phyloP scores from a whole-genome alignment of 805 yeast species.

The Lipomyces yamadae region DNA sequence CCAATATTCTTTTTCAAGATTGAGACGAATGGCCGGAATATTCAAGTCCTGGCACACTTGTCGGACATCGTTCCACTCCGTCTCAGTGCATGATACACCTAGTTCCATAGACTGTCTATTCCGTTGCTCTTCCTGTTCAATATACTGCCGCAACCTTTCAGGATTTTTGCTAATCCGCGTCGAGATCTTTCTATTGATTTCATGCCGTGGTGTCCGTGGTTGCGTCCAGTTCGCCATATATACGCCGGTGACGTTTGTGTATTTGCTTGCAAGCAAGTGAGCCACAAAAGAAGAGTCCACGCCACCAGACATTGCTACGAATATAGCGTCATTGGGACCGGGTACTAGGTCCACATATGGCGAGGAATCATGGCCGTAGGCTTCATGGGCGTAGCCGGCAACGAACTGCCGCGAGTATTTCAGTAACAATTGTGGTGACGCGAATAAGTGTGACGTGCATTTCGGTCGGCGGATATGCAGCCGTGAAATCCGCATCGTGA shows the following conservation, averaged over 20 bases:
- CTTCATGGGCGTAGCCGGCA: background rate
- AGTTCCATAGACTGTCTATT: slow-evolving; percentile 20
- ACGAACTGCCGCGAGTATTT: background rate
- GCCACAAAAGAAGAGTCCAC: slow-evolving; percentile 95
- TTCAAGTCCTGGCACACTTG: slow-evolving; percentile 61
- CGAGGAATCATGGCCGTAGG: background rate
- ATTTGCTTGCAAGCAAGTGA: slow-evolving; percentile 57
- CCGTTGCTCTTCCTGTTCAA: slow-evolving; percentile 10
- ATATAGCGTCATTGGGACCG: slow-evolving; percentile 46
- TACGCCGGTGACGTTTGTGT: slow-evolving; percentile 71
- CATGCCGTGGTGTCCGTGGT: slow-evolving; percentile 35
- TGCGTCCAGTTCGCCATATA: slow-evolving; percentile 91
- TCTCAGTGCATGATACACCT: slow-evolving; percentile 57
- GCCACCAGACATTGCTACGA: slow-evolving; percentile 95
- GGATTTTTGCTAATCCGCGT: slow-evolving; percentile 10
- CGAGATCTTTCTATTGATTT: slow-evolving; percentile 9
- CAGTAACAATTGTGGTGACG: background rate
- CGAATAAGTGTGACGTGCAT: background rate
- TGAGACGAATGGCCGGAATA: slow-evolving; percentile 75
- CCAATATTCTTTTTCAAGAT: slow-evolving; percentile 94
- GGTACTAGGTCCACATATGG: slow-evolving; percentile 22
- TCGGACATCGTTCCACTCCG: slow-evolving; percentile 86
- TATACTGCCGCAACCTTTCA: slow-evolving; percentile 1
- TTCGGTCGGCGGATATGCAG: background rate
- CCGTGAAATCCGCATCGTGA: background rate